Evolutionary conservation across 1,139 yeast genomes (phyloP), one percentile per base, ranked within the genome.

Genomic region (Yamadazyma triangularis): DNA sequence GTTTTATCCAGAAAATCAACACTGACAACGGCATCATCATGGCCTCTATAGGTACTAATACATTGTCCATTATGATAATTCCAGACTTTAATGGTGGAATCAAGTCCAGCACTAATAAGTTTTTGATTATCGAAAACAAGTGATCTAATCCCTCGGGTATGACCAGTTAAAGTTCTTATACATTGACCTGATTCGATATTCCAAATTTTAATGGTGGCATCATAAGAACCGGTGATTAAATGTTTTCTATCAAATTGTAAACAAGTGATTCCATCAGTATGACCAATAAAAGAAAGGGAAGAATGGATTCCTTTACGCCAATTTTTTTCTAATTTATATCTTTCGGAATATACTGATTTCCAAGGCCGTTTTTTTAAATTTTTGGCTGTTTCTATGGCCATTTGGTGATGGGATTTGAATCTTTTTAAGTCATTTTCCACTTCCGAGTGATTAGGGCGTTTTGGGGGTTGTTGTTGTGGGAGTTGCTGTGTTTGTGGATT

Each of bases 11-110:
- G 77, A 51, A 80, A 83, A 51, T 83, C 91, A 32, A 91, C 88
- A 39, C 87, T 75, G 27, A 85, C 69, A 4, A 91, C 95, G 27
- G 87, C 79, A 48, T 84, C 94, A 31, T 81, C 82, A 57, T 91
- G 97, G 3, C 97, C 97, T 25, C 93, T 67, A 57, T 91, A 88
- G 0, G 97, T 88, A 14, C 95, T 85, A 16, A 91, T 79, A 51
- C 96, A 89, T 51, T 84, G 85, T 23, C 98, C 98, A 1, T 95
- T 87, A 41, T 83, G 83, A 58, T 86, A 87, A 58, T 89, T 88
- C 98, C 98, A 91, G 20, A 91, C 94, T 46, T 89, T 82, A 38
- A 91, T 87, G 0, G 96, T 88, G 31, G 82, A 74, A 58, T 91
- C 98, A 53, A 87, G 67, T 1, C 96, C 89, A 12, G 96, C 96